phyloP scores from a whole-genome alignment of 2,329 filamentous ascomycete genomes.

The Exophiala dermatitidis region DNA sequence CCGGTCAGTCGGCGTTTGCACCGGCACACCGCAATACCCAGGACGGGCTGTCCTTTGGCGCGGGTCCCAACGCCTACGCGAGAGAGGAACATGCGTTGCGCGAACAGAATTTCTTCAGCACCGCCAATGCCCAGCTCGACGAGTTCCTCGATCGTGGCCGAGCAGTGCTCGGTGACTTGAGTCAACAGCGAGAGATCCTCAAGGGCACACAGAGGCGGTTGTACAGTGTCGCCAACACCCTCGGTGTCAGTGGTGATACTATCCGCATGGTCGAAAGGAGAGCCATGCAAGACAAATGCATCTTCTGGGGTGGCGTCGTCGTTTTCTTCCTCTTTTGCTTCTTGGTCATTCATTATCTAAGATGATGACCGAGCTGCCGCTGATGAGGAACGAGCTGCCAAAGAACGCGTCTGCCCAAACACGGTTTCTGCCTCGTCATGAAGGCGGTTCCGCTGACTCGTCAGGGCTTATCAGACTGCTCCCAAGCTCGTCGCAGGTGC shows the following conservation, averaged over 20 bases:
- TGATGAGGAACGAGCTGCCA: background rate
- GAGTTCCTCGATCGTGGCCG: conserved; percentile 89
- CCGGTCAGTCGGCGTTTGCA: conserved; percentile 40
- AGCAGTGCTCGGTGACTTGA: conserved; percentile 80
- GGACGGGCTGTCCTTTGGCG: conserved; percentile 41
- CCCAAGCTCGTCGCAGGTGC: too few species aligned
- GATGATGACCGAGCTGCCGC: conserved; percentile 42
- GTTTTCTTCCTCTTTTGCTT: conserved; percentile 90
- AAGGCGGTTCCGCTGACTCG: too few species aligned
- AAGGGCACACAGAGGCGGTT: conserved; percentile 88
- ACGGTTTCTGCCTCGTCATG: too few species aligned
- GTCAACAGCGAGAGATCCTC: conserved; percentile 84
- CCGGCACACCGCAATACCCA: conserved; percentile 28
- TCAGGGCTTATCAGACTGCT: too few species aligned
- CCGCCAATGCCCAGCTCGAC: conserved; percentile 77
- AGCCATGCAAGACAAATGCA: conserved; percentile 95
- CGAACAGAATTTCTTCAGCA: conserved; percentile 80
- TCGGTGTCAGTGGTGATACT: conserved; percentile 89
- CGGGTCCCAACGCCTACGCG: conserved; percentile 49
- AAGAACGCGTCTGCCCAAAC: too few species aligned
- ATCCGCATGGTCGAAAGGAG: conserved; percentile 93
- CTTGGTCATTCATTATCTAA: conserved; percentile 76
- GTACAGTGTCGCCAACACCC: conserved; percentile 87
- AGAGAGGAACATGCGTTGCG: conserved; percentile 77
- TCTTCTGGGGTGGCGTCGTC: conserved; percentile 80